These are phyloP conservation scores for Scenedesmus sp. DNA, from an alignment of 163 green algal genomes.

Conservation along the genomic window DNA sequence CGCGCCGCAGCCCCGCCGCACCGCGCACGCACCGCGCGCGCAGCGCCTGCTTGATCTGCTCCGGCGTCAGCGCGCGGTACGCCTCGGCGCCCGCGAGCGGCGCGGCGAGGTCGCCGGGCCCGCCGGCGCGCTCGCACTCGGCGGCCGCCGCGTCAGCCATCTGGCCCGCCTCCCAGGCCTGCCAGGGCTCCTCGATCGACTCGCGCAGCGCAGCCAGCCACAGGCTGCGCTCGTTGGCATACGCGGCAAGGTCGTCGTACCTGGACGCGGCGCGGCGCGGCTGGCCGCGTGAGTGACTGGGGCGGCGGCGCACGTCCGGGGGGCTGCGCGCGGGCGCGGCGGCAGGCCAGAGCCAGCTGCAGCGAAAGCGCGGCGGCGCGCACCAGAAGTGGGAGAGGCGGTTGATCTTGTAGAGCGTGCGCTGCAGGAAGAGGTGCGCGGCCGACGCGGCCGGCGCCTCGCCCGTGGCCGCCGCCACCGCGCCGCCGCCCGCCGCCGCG, in stretches of 20 bases:
- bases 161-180: constrained; percentile 59
- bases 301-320: too few species aligned
- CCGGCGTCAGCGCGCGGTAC: constrained; percentile 15
- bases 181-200: constrained; percentile 56
- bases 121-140: constrained; percentile 6
- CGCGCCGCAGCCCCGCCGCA: too few species aligned
- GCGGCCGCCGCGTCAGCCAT: background rate
- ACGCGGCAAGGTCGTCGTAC: constrained; percentile 68
- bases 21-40: constrained; percentile 22
- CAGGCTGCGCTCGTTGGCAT: constrained; percentile 65
- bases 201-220: constrained; percentile 55
- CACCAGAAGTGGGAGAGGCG: constrained; percentile 69
- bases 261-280: constrained; percentile 36
- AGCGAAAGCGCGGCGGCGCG: background rate
- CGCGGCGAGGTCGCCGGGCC: background rate
- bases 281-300: too few species aligned
- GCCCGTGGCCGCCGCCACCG: constrained; percentile 19
- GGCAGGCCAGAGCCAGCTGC: background rate
- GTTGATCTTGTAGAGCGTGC: constrained; percentile 72
- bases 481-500: background rate
- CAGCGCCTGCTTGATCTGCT: constrained; percentile 58
- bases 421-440: constrained; percentile 66
- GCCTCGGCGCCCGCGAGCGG: background rate
- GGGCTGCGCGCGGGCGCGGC: too few species aligned
- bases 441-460: constrained; percentile 33